Base-by-base conservation (phyloP, 441 rosid species). In the Breynia disticha region DNA sequence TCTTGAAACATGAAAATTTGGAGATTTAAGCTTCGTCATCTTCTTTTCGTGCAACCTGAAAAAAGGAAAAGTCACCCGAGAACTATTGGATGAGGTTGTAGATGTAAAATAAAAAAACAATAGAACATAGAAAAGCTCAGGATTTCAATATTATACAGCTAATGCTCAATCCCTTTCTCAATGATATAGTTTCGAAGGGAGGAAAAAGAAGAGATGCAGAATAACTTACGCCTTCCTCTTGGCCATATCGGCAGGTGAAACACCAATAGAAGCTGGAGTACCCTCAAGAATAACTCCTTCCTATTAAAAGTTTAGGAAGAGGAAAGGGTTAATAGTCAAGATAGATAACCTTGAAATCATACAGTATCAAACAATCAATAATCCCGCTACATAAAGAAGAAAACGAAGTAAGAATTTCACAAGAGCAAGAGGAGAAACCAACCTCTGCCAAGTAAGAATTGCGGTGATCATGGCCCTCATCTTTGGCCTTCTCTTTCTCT, bases 221-320 rank as follows among this genome's bases (percentile, higher is more conserved):
- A 62, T 46, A 12, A 65, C 83, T 66, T 76, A 80, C 96, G 35
- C 50, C 71, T 81, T 67, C 17, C 95, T 82, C 65, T 78, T 86
- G 56, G 72, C 77, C 85, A 88, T 77, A 72, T 86, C 95, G 62
- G 72, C 74, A 21, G 76, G 73, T 49, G 98, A 91, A 67, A 91
- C 91, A 72, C 87, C 97, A 75, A 76, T 74, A 57, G 97, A 81
- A 67, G 98, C 91, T 49, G 86, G 82, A 62, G 91, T 80, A 52
- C 95, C 97, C 63, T 91, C 98, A 49, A 82, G 72, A 57, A 91
- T 79, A 67, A 74, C 72, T 52, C 97, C 98, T 79, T 91, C 98
- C 98, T 88, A 70, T 59, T 52, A 68, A 52, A 47, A 61, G 59
- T 48, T 56, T n/a, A 11, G 22, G 46, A 46, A 50, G 49, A 46